Conservation (phyloP, 2,329 filamentous ascomycete genomes). For the Fusarium buxicola region DNA sequence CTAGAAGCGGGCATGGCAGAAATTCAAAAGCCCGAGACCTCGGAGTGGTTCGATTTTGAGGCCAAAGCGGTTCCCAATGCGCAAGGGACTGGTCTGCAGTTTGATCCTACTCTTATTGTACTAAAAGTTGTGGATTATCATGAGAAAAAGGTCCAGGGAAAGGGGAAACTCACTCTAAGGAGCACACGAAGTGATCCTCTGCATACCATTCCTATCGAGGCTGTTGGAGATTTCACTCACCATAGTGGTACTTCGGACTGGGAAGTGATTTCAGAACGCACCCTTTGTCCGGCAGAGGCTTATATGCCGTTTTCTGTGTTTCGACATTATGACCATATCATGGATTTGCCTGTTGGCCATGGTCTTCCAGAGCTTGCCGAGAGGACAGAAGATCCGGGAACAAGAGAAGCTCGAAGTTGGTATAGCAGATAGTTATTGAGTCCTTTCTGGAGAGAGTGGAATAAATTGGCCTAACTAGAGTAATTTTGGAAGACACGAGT, state of each 20-base stretch:
- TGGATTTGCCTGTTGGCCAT: no score
- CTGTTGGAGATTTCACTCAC: slow-evolving; percentile 9
- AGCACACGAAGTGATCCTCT: slow-evolving; percentile 4
- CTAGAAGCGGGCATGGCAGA: slow-evolving; percentile 10
- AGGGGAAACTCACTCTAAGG: not conserved
- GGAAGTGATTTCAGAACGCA: not conserved
- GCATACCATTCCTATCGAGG: slow-evolving; percentile 5
- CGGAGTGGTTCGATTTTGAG: not conserved
- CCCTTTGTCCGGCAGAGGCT: not conserved
- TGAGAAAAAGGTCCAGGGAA: not conserved
- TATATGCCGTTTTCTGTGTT: not conserved
- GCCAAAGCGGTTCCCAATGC: slow-evolving; percentile 9
- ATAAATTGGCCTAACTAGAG: no score
- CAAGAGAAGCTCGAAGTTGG: no score
- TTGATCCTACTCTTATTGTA: slow-evolving; percentile 4
- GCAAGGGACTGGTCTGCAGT: slow-evolving; percentile 4
- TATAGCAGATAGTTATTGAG: no score
- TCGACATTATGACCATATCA: not conserved
- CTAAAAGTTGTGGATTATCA: not conserved
- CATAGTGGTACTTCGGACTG: slow-evolving; percentile 1
- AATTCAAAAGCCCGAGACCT: not conserved
- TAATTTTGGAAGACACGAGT: no score
- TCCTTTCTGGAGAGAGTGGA: no score
- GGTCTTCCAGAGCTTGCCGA: no score
- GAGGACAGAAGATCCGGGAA: no score